These are phyloP conservation scores for Malus fusca DNA, from an alignment of 306 rosid genomes.

Conservation along the genomic window DNA sequence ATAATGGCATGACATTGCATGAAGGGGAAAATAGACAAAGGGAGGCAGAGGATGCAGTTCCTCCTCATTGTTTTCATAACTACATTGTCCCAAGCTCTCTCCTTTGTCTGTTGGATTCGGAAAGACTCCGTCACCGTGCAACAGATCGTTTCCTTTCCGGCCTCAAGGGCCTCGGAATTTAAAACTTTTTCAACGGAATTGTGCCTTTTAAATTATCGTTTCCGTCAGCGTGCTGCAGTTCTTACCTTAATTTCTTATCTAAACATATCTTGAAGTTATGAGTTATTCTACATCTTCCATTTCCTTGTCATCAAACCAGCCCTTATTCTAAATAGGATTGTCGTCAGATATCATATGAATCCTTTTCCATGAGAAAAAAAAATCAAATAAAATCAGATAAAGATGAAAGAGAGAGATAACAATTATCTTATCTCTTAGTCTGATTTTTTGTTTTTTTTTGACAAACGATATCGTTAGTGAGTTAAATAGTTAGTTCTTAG, in stretches of 20 bases:
- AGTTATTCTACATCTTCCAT: neutral
- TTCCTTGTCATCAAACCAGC: neutral
- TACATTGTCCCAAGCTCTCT: slow-evolving; percentile 17
- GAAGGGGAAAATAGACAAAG: slow-evolving; percentile 25
- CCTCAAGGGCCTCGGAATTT: slow-evolving; percentile 22
- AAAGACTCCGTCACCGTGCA: slow-evolving; percentile 22
- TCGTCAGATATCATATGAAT: neutral
- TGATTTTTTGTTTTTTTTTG: neutral
- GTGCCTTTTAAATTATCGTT: no score
- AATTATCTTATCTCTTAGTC: neutral
- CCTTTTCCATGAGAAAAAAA: neutral
- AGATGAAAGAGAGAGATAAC: neutral
- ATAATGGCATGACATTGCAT: slow-evolving; percentile 27
- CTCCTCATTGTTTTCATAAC: slow-evolving; percentile 9
- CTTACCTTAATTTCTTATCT: no score
- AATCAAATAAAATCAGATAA: neutral
- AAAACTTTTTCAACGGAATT: no score
- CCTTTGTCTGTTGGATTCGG: slow-evolving; percentile 24
- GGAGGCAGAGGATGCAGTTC: slow-evolving; percentile 29
- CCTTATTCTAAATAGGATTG: neutral
- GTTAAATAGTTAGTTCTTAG: no score
- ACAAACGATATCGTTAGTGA: no score
- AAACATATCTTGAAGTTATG: neutral
- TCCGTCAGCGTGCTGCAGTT: no score
- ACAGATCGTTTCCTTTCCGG: slow-evolving; percentile 33